phyloP scores from a whole-genome alignment of 257 asterid genomes.

The Rauvolfia tetraphylla region DNA sequence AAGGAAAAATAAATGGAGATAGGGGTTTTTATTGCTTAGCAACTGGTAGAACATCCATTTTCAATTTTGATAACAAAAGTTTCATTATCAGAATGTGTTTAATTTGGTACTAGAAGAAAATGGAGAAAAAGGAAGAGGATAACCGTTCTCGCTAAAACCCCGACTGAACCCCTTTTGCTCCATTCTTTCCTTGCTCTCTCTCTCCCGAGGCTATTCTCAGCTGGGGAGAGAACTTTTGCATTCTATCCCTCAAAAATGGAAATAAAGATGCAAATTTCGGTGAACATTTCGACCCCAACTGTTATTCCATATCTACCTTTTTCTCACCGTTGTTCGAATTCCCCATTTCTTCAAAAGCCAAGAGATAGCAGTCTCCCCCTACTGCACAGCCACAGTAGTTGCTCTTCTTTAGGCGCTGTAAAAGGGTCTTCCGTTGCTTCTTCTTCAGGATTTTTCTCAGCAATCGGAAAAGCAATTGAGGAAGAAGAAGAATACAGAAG shows the following conservation, averaged over 20 bases:
- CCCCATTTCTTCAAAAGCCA: background rate
- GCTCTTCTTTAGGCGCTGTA: conserved; percentile 16
- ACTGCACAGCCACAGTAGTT: background rate
- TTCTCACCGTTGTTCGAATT: background rate
- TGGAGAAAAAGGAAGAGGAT: too few species aligned
- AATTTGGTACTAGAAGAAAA: too few species aligned
- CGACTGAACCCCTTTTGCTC: background rate
- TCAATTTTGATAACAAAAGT: too few species aligned
- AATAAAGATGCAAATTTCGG: background rate
- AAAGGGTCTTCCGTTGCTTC: conserved; percentile 23
- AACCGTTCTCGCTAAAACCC: background rate
- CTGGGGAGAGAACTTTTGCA: too few species aligned
- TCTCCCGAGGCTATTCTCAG: too few species aligned
- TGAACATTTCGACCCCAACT: background rate
- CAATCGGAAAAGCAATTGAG: conserved; percentile 77
- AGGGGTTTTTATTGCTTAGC: too few species aligned
- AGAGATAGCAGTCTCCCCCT: background rate
- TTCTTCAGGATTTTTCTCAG: conserved; percentile 60
- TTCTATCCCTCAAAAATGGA: background rate
- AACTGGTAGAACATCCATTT: too few species aligned
- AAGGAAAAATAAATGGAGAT: too few species aligned
- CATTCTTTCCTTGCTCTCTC: background rate
- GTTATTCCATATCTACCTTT: background rate
- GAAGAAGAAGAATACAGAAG: conserved; percentile 90
- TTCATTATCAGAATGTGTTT: too few species aligned